Percentiles rank a stretch among this genome's conserved stretches.
Evolutionary conservation across 73 alveolate species (phyloP).

Genomic region (Paramecium bursaria): DNA sequence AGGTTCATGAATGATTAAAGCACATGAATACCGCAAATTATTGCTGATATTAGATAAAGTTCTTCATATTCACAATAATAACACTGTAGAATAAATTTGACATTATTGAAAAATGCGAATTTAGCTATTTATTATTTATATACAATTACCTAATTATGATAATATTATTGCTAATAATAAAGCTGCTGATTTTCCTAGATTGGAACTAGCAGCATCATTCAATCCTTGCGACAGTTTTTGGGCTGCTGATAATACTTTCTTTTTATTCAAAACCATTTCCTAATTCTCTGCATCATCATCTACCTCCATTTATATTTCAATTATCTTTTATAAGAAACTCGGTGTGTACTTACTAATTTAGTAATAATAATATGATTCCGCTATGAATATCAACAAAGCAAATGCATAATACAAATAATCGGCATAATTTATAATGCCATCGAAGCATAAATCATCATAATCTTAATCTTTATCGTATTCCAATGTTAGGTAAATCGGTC

Average conservation of each 20-base stretch:
- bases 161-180: neutral
- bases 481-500: too few relatives aligned
- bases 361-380: conserved; percentile 6
- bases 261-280: too few relatives aligned
- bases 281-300: too few relatives aligned
- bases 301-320: too few relatives aligned
- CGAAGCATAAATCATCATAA: too few relatives aligned
- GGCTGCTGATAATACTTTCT: too few relatives aligned
- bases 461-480: too few relatives aligned
- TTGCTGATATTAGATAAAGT: neutral
- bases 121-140: too few relatives aligned
- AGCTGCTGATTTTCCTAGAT: neutral
- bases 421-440: conserved; percentile 19
- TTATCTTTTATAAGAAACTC: neutral
- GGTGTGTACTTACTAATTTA: conserved; percentile 1
- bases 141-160: too few relatives aligned
- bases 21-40: neutral
- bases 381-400: neutral
- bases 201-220: neutral
- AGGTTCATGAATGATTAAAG: neutral
- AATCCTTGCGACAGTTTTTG: neutral
- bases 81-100: conserved; percentile 43
- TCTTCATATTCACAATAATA: conserved; percentile 56
- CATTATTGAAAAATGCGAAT: conserved; percentile 56
- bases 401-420: conserved; percentile 27